Evolutionary conservation across 2,329 filamentous ascomycete genomes (phyloP).

Genomic region (Fusarium decemcellulare): DNA sequence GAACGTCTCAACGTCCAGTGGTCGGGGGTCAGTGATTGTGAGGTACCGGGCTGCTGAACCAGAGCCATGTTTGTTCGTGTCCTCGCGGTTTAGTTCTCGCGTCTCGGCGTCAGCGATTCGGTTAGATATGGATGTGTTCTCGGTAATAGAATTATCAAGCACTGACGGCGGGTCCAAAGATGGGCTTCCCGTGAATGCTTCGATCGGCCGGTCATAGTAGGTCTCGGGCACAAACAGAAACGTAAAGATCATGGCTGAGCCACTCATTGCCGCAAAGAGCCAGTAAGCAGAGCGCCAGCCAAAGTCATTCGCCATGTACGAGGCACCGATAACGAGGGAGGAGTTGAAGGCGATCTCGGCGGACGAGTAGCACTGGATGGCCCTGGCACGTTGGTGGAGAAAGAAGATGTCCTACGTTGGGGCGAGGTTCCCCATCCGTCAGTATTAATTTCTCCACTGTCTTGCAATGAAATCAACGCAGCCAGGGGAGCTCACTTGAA

Average conservation of each 20-base stretch:
- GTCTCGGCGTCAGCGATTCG: not conserved
- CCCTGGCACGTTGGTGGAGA: not conserved
- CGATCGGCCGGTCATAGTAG: not conserved
- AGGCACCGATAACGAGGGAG: not conserved
- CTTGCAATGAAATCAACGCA: conserved; percentile 38
- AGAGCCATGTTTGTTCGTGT: not conserved
- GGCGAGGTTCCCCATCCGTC: conserved; percentile 17
- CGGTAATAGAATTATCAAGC: not conserved
- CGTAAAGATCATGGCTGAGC: not conserved
- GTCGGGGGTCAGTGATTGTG: not conserved
- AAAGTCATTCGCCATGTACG: not conserved
- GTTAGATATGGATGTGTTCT: not conserved
- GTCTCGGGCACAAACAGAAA: not conserved
- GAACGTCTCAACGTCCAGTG: not conserved
- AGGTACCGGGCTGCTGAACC: not conserved
- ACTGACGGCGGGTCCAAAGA: not conserved
- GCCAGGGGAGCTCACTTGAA: conserved; percentile 27
- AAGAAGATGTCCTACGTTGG: not conserved
- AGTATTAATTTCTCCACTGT: conserved; percentile 39
- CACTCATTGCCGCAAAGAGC: not conserved
- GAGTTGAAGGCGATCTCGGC: not conserved
- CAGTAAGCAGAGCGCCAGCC: not conserved
- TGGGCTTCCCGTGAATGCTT: not conserved
- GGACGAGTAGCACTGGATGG: not conserved
- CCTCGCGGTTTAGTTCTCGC: not conserved